Base-by-base conservation (phyloP, 108 stramenopile species). In the Pseudonitzschia multistriata region DNA sequence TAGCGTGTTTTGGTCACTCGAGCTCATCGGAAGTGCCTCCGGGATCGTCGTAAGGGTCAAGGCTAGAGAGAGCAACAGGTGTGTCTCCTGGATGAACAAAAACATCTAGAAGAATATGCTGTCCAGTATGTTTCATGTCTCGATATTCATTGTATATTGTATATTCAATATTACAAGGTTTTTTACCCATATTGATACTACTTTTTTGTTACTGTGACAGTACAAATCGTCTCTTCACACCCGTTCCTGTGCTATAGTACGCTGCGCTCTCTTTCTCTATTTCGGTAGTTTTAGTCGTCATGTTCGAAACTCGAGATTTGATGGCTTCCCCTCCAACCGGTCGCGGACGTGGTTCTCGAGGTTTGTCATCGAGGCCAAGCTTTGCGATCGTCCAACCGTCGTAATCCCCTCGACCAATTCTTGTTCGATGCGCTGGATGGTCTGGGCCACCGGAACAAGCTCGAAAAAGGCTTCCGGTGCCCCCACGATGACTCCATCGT, bases 401-500 rank as follows among this genome's bases (percentile, higher is more conserved):
- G 63, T 22, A 2, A 64, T 64, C 22, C 63, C 63, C 10, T 13
- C 63, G n/a, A 48, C 25, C 28, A 64, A 47, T 64, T 64, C 37
- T 3, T 42, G 3, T 47, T 64, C 63, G 24, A 47, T 64, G 10
- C 34, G 27, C 37, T 64, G 63, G 24, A 64, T 64, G 17, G n/a
- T 40, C 7, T 64, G 63, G 14, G 63, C 63, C 14, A 64, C 13
- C 28, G 63, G 63, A n/a, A 64, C 28, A 11, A 64, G 39, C 42
- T 64, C 29, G 3, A 24, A 40, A 24, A 64, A 64, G 3, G 17
- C 28, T 13, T 31, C 37, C 14, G 40, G 22, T 24, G 10, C 28
- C 28, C 63, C 63, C 40, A 64, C 63, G 19, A 64, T 10, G 25
- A 59, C 34, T 29, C 80, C 80, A 39, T 84, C 80, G 27, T 39